A percentile compares a stretch with the other conserved stretches of the same genome.
Evolutionary conservation across 139 green algal genomes (phyloP).

Genomic region (Micractinium sp.): DNA sequence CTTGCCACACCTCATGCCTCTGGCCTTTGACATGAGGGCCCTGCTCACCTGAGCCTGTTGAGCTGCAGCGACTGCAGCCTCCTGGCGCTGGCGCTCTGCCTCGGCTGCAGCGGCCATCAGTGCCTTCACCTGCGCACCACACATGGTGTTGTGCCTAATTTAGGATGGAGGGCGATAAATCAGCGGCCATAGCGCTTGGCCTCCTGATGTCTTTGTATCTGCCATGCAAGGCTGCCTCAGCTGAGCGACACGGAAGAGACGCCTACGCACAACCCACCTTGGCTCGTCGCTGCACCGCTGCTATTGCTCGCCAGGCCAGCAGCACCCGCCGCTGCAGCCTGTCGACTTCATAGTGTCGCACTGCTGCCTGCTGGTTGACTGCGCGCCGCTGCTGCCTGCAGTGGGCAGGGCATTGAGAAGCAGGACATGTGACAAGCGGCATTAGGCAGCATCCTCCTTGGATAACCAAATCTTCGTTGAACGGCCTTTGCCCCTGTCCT

Average conservation of each 20-base stretch:
- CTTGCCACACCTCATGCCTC: not conserved
- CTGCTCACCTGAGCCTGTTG: not conserved
- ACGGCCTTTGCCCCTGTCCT: too few relatives aligned
- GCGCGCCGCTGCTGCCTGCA: slow-evolving; percentile 17
- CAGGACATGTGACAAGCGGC: not conserved
- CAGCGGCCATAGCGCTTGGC: not conserved
- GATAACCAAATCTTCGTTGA: too few relatives aligned
- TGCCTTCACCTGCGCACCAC: not conserved
- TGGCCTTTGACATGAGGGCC: not conserved
- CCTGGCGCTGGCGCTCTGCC: not conserved
- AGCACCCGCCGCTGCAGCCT: slow-evolving; percentile 7
- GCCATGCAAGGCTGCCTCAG: too few relatives aligned
- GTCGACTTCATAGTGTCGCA: not conserved
- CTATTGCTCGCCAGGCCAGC: slow-evolving; percentile 7
- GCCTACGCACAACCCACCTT: too few relatives aligned
- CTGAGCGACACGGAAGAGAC: too few relatives aligned
- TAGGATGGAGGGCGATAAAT: not conserved
- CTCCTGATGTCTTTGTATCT: not conserved
- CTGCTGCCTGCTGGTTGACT: not conserved
- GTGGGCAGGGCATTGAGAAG: not conserved
- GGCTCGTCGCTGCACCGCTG: not conserved
- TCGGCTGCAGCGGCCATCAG: slow-evolving; percentile 8
- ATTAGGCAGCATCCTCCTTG: not conserved
- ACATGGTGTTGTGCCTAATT: not conserved
- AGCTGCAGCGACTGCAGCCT: not conserved